These are phyloP conservation scores for Ceratocystis smalleyi DNA, from an alignment of 2,329 filamentous ascomycete genomes.

Conservation along the genomic window DNA sequence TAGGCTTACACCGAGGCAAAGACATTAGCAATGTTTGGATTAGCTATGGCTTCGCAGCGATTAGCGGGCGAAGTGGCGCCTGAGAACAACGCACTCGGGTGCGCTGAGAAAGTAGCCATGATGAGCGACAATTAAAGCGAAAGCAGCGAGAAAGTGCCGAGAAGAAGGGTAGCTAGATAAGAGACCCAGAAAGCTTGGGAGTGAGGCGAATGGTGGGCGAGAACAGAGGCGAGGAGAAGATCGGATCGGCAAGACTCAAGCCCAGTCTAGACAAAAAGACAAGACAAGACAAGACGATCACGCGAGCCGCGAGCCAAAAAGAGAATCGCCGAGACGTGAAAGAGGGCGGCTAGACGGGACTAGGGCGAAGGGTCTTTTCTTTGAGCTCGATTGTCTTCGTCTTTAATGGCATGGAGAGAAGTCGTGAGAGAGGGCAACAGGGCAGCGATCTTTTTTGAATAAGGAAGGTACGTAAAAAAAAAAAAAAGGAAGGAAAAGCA, in stretches of 20 bases:
- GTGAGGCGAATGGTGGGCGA: not conserved
- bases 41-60: slow-evolving; percentile 17
- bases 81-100: slow-evolving; percentile 10
- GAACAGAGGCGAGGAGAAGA: not conserved
- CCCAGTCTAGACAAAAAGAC: too few relatives aligned
- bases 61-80: slow-evolving; percentile 8
- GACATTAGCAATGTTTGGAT: slow-evolving; percentile 17
- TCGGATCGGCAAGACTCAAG: not conserved
- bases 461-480: not conserved
- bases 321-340: not conserved
- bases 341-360: not conserved
- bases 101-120: slow-evolving; percentile 22
- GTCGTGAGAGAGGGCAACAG: not conserved
- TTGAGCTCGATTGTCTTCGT: not conserved
- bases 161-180: not conserved
- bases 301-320: not conserved
- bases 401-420: not conserved
- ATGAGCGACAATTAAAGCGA: not conserved
- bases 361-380: not conserved
- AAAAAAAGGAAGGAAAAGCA: not conserved
- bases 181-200: not conserved
- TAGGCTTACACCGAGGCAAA: slow-evolving; percentile 17
- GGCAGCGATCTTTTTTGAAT: not conserved
- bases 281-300: not conserved
- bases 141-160: not conserved